Evolutionary conservation across 2,329 filamentous ascomycete genomes (phyloP).

Genomic region (Sporothrix phasma): DNA sequence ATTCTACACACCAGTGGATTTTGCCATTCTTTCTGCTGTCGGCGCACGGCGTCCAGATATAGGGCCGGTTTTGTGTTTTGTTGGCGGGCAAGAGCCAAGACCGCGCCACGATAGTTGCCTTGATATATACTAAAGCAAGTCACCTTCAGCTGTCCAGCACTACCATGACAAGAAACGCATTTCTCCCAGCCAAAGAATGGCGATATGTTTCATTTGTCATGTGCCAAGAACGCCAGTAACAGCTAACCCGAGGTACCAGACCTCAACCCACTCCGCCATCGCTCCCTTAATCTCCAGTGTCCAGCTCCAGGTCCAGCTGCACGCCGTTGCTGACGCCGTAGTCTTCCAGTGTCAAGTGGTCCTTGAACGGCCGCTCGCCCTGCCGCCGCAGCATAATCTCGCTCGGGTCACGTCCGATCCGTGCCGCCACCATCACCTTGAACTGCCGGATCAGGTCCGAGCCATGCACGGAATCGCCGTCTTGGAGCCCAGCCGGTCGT

Average conservation of each 20-base stretch:
- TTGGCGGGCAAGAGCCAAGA: too few relatives aligned
- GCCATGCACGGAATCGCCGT: constrained; percentile 80
- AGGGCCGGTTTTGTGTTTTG: too few relatives aligned
- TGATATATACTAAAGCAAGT: too few relatives aligned
- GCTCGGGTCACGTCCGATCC: constrained; percentile 79
- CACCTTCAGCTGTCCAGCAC: too few relatives aligned
- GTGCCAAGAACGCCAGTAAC: too few relatives aligned
- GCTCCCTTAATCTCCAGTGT: constrained; percentile 44
- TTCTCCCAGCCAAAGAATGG: too few relatives aligned
- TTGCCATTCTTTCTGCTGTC: too few relatives aligned
- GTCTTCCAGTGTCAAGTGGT: constrained; percentile 76
- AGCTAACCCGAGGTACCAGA: background rate
- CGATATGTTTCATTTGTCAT: too few relatives aligned
- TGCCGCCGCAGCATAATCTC: constrained; percentile 90
- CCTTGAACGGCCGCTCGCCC: constrained; percentile 88
- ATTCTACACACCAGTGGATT: too few relatives aligned
- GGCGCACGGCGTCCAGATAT: too few relatives aligned
- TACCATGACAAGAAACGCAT: too few relatives aligned
- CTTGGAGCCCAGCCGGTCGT: constrained; percentile 94
- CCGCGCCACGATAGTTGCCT: too few relatives aligned
- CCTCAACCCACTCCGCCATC: background rate
- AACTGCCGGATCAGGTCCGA: constrained; percentile 77
- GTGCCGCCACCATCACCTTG: constrained; percentile 82
- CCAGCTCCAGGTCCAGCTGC: constrained; percentile 52
- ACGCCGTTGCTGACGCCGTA: constrained; percentile 93